These are phyloP conservation scores for Linnemannia schmuckeri DNA, from an alignment of 192 early-diverging fungal species.

Conservation along the genomic window DNA sequence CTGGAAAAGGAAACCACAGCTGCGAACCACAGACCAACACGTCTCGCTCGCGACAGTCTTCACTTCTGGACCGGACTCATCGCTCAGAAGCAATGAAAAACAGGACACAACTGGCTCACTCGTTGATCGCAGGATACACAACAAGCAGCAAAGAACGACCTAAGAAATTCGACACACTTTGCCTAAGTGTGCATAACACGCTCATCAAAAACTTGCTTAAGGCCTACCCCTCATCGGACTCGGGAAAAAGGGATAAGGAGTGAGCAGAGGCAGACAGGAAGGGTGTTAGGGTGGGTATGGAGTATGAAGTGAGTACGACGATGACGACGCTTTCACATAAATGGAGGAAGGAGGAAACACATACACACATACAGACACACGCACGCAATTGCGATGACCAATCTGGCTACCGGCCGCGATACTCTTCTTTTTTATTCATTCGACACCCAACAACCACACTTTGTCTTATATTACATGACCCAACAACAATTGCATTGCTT, in stretches of 20 bases:
- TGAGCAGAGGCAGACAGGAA: background rate
- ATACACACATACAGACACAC: background rate
- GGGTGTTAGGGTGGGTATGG: background rate
- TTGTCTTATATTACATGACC: background rate
- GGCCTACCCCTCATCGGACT: background rate
- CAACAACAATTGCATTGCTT: background rate
- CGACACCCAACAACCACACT: background rate
- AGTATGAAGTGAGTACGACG: background rate
- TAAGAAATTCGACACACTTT: background rate
- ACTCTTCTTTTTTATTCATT: background rate
- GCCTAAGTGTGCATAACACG: background rate
- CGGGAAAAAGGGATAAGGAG: background rate
- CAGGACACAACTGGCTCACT: background rate
- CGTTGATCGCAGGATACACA: background rate
- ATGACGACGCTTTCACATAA: background rate
- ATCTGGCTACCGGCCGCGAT: background rate
- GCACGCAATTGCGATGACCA: conserved; percentile 2
- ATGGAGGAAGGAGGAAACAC: background rate
- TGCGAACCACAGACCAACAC: background rate
- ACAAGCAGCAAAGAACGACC: background rate
- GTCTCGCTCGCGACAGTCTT: background rate
- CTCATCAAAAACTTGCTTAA: background rate
- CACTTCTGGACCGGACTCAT: background rate
- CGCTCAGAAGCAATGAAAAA: background rate
- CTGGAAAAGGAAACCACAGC: background rate